Evolutionary conservation across 2,329 filamentous ascomycete species (phyloP), one percentile per base, ranked within the genome.

Genomic region (Aspergillus udagawae): DNA sequence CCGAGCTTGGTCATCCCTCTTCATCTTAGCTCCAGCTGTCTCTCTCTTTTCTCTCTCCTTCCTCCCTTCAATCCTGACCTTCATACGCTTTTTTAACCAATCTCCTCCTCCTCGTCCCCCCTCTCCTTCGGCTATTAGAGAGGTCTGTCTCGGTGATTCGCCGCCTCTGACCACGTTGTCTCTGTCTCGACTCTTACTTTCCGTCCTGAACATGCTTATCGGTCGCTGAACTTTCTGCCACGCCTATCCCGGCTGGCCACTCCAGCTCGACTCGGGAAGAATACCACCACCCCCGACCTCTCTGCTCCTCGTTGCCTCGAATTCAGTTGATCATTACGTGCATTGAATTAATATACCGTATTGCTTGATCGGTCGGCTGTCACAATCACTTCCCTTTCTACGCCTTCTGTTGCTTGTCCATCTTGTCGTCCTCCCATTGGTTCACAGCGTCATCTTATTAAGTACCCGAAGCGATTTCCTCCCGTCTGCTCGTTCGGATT

Each of bases 171-270:
- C 14, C 60, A 56, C 60, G 52, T 60, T 51, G 47, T 51, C 51
- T 49, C 51, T 54, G 53, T 50, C 29, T 38, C 12, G n/a, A 42
- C n/a, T 52, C 28, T 52, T 52, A 23, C 28, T 38, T 29, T 55
- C 56, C 47, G 52, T 50, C 52, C 56, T 59, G 60, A 68, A 62
- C 61, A 68, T 68, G 65, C 59, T 56, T 60, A 63, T 63, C 63
- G 50, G 60, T 60, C 65, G 61, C 54, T 68, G 59, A 64, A 65
- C 55, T 41, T 38, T 51, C 59, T 67, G 59, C 64, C 63, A 61
- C 62, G 63, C 60, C 60, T 58, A 55, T 47, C 52, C 53, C 57
- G 61, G 65, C 65, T 66, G 65, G 65, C 63, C 55, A 49, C 59
- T 60, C 51, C 51, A 56, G 49, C 53, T 63, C 49, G 47, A 58